Evolutionary conservation across 306 rosid species (phyloP).

Genomic region (Prunus davidiana): DNA sequence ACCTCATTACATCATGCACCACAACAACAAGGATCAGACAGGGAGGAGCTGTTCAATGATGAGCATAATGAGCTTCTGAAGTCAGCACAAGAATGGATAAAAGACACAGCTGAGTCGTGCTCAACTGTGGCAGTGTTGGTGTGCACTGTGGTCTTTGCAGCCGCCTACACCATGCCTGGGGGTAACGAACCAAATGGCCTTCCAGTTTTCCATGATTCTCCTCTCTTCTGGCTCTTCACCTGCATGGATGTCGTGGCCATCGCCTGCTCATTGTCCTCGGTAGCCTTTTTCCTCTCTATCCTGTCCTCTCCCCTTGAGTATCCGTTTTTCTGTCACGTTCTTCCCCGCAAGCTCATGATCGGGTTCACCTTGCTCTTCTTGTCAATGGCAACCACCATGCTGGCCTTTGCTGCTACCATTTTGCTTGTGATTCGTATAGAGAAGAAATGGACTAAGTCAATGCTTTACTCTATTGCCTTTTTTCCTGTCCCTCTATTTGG

Average conservation of each 20-base stretch:
- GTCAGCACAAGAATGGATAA: conserved; percentile 32
- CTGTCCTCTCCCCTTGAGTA: conserved; percentile 30
- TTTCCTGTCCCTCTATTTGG: conserved; percentile 15
- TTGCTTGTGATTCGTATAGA: conserved; percentile 9
- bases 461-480: conserved; percentile 22
- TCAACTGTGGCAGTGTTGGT: conserved; percentile 28
- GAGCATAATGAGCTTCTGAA: not conserved
- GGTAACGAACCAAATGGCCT: not conserved
- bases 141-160: conserved; percentile 36
- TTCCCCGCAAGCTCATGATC: conserved; percentile 22
- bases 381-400: conserved; percentile 28
- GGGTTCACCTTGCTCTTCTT: conserved; percentile 33
- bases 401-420: conserved; percentile 32
- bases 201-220: not conserved
- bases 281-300: conserved; percentile 40
- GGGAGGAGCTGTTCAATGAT: not conserved
- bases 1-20: not conserved
- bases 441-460: conserved; percentile 9
- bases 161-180: conserved; percentile 28
- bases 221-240: conserved; percentile 30
- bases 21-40: not conserved
- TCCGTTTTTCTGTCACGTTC: conserved; percentile 5
- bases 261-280: conserved; percentile 24
- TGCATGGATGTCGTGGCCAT: conserved; percentile 33
- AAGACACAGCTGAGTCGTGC: conserved; percentile 33